Conservation (phyloP, 73 alveolate species). For the Breviolum minutum region DNA sequence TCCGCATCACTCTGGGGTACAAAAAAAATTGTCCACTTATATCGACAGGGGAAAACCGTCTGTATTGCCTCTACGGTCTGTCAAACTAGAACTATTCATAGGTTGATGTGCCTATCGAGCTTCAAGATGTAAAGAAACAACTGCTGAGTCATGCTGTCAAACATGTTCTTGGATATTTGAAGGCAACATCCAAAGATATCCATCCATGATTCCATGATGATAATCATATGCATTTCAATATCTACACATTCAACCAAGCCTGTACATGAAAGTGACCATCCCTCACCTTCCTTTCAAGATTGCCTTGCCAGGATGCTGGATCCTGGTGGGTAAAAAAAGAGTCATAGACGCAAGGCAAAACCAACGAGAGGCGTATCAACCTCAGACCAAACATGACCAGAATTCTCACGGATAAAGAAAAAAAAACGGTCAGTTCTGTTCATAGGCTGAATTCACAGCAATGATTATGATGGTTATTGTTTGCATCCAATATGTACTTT, state of each 20-base stretch:
- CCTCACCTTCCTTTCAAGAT: neutral
- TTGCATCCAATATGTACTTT: no score
- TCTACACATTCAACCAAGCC: no score
- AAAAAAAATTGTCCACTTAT: neutral
- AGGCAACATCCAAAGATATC: neutral
- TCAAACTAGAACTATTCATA: no score
- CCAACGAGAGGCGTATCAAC: slow-evolving; percentile 59
- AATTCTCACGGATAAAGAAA: neutral
- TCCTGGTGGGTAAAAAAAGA: slow-evolving; percentile 23
- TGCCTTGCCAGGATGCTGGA: slow-evolving; percentile 14
- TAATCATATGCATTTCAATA: no score
- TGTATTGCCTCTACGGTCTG: no score
- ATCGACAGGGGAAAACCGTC: no score
- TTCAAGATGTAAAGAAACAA: no score
- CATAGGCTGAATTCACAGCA: no score
- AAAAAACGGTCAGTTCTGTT: no score
- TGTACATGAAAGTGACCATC: neutral
- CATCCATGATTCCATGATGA: no score
- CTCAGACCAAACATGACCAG: neutral
- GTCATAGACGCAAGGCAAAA: slow-evolving; percentile 64
- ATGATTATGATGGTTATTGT: no score
- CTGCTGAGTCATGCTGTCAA: neutral
- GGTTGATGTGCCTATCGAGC: no score
- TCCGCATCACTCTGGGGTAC: neutral
- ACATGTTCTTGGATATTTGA: neutral